These are phyloP conservation scores for Leccinum incarnatum DNA, from an alignment of 768 basidiomycete species.

Conservation along the genomic window DNA sequence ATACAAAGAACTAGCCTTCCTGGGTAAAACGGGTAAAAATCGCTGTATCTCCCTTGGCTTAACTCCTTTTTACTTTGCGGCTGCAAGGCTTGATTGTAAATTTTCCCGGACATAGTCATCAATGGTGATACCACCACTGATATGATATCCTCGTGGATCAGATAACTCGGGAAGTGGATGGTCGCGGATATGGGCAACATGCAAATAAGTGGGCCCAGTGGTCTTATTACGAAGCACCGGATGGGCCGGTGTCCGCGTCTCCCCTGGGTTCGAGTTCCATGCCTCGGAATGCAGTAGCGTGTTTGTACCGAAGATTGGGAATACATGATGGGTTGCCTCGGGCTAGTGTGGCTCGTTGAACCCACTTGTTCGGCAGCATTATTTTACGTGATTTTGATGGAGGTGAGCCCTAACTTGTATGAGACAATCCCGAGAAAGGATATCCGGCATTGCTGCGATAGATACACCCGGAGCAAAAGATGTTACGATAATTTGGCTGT, in stretches of 20 bases:
- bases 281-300: slow-evolving; percentile 49
- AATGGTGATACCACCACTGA: slow-evolving; percentile 21
- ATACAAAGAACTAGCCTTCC: slow-evolving; percentile 39
- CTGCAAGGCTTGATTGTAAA: slow-evolving; percentile 29
- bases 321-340: slow-evolving; percentile 45
- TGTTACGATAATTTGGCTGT: slow-evolving; percentile 8
- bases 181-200: slow-evolving; percentile 32
- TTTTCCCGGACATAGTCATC: slow-evolving; percentile 35
- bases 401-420: slow-evolving; percentile 9
- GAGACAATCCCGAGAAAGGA: slow-evolving; percentile 6
- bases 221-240: slow-evolving; percentile 26
- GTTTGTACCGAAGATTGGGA: slow-evolving; percentile 33
- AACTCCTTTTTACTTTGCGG: slow-evolving; percentile 26
- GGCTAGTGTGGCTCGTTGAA: slow-evolving; percentile 22
- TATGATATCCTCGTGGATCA: slow-evolving; percentile 37
- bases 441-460: slow-evolving; percentile 7
- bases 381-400: slow-evolving; percentile 4
- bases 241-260: slow-evolving; percentile 37
- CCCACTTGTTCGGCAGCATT: slow-evolving; percentile 18
- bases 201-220: slow-evolving; percentile 18
- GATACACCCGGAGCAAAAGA: slow-evolving; percentile 13
- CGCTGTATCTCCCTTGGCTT: slow-evolving; percentile 52
- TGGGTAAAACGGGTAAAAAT: slow-evolving; percentile 41
- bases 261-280: slow-evolving; percentile 46
- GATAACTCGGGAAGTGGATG: slow-evolving; percentile 29